Evolutionary conservation across 768 basidiomycete species (phyloP).

Genomic region (Rhizopogon sp.): DNA sequence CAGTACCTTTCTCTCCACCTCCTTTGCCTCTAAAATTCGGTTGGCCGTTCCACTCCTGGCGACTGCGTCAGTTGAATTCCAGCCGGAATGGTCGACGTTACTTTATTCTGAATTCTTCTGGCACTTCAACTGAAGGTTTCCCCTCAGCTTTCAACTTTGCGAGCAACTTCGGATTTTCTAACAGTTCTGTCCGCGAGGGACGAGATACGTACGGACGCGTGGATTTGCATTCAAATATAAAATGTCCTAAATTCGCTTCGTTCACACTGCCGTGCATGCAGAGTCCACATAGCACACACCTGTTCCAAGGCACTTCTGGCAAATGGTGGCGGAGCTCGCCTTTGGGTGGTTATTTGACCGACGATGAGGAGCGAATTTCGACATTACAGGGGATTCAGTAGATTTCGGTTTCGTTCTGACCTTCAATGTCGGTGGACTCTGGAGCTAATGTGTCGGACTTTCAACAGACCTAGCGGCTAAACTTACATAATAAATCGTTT

Average conservation of each 20-base stretch:
- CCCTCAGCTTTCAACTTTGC: conserved; percentile 67
- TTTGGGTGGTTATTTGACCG: conserved; percentile 57
- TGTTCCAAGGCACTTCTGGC: conserved; percentile 76
- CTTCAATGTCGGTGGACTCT: no score
- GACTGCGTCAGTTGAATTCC: conserved; percentile 2
- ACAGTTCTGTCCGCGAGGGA: conserved; percentile 83
- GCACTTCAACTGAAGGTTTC: conserved; percentile 77
- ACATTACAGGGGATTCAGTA: conserved; percentile 41
- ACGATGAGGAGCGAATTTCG: conserved; percentile 75
- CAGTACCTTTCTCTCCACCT: conserved; percentile 54
- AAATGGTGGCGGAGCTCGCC: conserved; percentile 62
- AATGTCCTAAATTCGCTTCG: conserved; percentile 60
- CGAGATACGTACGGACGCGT: conserved; percentile 78
- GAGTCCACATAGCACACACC: conserved; percentile 35
- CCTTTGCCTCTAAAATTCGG: conserved; percentile 76
- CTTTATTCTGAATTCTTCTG: conserved; percentile 88
- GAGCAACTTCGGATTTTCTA: conserved; percentile 69
- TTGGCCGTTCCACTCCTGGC: conserved; percentile 75
- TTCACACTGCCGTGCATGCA: conserved; percentile 3
- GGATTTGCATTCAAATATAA: conserved; percentile 86
- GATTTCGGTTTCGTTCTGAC: not conserved
- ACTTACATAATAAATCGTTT: no score
- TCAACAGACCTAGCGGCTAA: not conserved
- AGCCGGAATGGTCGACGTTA: conserved; percentile 29
- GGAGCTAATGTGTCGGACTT: not conserved